Evolutionary conservation across 345 rosid species (phyloP).

Genomic region (Eucalyptus polybractea): DNA sequence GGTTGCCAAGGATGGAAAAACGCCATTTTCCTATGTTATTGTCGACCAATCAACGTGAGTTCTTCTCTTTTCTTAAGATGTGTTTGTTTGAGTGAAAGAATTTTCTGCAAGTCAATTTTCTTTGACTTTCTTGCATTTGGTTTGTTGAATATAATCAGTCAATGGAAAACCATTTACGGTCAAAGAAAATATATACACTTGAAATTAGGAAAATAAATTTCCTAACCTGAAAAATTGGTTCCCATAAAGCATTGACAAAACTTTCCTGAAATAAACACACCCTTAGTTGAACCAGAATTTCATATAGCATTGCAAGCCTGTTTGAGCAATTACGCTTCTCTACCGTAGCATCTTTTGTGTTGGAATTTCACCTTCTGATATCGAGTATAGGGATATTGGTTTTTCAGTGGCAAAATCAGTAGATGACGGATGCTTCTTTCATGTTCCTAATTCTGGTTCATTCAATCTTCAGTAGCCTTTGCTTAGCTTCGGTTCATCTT

Average conservation of each 20-base stretch:
- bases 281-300: background rate
- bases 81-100: too few relatives aligned
- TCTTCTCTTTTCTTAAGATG: background rate
- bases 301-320: background rate
- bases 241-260: background rate
- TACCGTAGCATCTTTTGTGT: background rate
- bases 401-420: background rate
- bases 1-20: slow-evolving; percentile 72
- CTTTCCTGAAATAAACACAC: background rate
- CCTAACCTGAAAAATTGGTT: background rate
- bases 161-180: background rate
- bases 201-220: background rate
- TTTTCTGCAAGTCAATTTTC: too few relatives aligned
- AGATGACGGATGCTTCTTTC: background rate
- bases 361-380: background rate
- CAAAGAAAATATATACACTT: background rate
- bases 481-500: background rate
- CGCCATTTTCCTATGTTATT: slow-evolving; percentile 78
- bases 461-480: background rate
- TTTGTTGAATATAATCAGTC: background rate
- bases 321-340: background rate
- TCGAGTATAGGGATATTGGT: background rate
- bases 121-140: background rate
- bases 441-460: background rate
- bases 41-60: slow-evolving; percentile 76